Evolutionary conservation across 345 rosid genomes (phyloP).

Genomic region (Cardamine chenopodiifolia): DNA sequence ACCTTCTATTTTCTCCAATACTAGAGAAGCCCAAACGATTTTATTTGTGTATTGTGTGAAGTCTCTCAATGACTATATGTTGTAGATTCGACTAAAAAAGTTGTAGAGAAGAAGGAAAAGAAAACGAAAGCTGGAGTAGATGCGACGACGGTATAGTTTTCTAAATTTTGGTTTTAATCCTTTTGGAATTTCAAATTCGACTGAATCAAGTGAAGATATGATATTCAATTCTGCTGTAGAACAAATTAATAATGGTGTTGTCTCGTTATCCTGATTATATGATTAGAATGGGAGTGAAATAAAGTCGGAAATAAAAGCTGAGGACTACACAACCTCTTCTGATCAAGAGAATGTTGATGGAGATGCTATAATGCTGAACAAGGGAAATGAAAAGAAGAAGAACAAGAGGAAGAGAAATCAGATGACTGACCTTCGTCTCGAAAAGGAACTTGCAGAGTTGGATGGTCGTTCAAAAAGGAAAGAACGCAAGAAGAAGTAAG

Average conservation of each 20-base stretch:
- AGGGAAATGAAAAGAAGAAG: constrained; percentile 52
- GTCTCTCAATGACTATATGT: not conserved
- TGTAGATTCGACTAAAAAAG: constrained; percentile 30
- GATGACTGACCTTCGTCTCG: constrained; percentile 69
- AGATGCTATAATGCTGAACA: constrained; percentile 31
- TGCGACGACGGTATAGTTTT: constrained; percentile 21
- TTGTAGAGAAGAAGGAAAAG: no score
- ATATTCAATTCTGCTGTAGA: not conserved
- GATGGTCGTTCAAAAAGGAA: constrained; percentile 51
- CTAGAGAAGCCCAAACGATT: not conserved
- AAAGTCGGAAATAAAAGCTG: constrained; percentile 30
- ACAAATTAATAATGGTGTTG: not conserved
- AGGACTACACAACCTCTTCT: constrained; percentile 18
- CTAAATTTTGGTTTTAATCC: not conserved
- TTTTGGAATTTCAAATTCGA: not conserved
- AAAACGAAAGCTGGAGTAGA: not conserved
- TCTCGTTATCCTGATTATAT: not conserved
- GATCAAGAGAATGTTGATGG: constrained; percentile 28
- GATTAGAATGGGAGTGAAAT: constrained; percentile 37
- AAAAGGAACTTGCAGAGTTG: constrained; percentile 41
- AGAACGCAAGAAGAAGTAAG: constrained; percentile 74
- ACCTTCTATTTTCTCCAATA: not conserved
- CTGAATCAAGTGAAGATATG: constrained; percentile 1
- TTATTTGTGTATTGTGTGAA: not conserved
- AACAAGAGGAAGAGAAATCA: constrained; percentile 73